Percentiles rank a stretch among this genome's conserved stretches.
These are phyloP conservation scores for Boletus edulis DNA, from an alignment of 768 basidiomycete species.

Conservation along the genomic window DNA sequence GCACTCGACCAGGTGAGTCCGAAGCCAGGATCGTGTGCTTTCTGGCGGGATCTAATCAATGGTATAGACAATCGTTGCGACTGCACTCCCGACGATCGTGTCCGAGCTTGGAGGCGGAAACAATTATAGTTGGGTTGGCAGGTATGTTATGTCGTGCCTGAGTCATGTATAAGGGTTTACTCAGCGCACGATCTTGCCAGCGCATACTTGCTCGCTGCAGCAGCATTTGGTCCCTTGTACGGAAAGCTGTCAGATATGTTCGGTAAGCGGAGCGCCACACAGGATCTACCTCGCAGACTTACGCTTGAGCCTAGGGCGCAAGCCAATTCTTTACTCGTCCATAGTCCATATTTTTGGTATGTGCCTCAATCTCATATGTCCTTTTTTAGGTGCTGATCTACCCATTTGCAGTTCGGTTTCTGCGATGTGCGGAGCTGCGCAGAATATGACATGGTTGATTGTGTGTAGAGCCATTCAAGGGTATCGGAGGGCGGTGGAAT, in stretches of 20 bases:
- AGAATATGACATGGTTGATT: constrained; percentile 76
- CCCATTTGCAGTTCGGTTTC: constrained; percentile 56
- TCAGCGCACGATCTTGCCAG: constrained; percentile 34
- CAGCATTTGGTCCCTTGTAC: constrained; percentile 67
- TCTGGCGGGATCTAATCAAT: not conserved
- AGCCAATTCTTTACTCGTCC: constrained; percentile 64
- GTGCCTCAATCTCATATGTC: constrained; percentile 6
- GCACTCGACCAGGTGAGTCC: constrained; percentile 57
- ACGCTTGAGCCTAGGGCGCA: constrained; percentile 48
- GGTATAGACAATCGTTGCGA: constrained; percentile 63
- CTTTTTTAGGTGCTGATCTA: not conserved
- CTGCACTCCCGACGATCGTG: constrained; percentile 76
- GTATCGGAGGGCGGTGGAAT: constrained; percentile 84
- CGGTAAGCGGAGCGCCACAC: constrained; percentile 20
- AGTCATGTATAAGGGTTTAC: not conserved
- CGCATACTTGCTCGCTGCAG: constrained; percentile 71
- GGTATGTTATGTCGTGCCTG: constrained; percentile 34
- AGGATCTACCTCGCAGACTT: not conserved
- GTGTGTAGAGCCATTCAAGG: constrained; percentile 79
- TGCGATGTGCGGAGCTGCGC: constrained; percentile 78
- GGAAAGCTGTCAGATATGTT: constrained; percentile 71
- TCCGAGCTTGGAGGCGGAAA: constrained; percentile 58
- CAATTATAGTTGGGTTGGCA: constrained; percentile 73
- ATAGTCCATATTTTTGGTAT: constrained; percentile 67
- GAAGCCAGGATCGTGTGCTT: not conserved